Evolutionary conservation across 352 stramenopile species (phyloP).

Genomic region (Globisporangium perplexum): DNA sequence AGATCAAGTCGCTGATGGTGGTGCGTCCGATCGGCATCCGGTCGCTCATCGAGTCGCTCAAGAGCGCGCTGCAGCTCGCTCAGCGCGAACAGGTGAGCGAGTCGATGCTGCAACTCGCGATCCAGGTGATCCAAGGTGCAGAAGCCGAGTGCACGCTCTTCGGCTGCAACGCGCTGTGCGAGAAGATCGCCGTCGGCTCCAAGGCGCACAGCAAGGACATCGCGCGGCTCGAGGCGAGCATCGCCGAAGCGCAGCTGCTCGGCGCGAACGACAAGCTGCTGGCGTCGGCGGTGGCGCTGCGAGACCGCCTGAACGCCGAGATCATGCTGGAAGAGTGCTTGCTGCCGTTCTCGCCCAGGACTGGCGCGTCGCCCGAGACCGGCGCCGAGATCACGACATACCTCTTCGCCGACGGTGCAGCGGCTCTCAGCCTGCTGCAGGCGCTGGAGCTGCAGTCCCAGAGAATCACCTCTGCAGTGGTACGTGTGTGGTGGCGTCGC

Average conservation of each 20-base stretch:
- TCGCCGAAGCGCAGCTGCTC: slow-evolving; percentile 40
- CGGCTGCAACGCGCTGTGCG: slow-evolving; percentile 57
- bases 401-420: slow-evolving; percentile 44
- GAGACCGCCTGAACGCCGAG: slow-evolving; percentile 59
- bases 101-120: slow-evolving; percentile 46
- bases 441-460: slow-evolving; percentile 59
- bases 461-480: slow-evolving; percentile 43
- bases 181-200: slow-evolving; percentile 50
- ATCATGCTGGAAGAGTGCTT: slow-evolving; percentile 57
- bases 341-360: slow-evolving; percentile 30
- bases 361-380: slow-evolving; percentile 16
- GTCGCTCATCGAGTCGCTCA: slow-evolving; percentile 59
- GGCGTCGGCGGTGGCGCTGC: slow-evolving; percentile 28
- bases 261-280: slow-evolving; percentile 59
- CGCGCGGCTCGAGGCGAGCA: slow-evolving; percentile 53
- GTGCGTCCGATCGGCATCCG: slow-evolving; percentile 67
- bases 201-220: slow-evolving; percentile 51
- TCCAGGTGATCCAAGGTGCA: slow-evolving; percentile 63
- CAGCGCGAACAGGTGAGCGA: slow-evolving; percentile 39
- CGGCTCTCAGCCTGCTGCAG: slow-evolving; percentile 50
- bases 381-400: slow-evolving; percentile 26
- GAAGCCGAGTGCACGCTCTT: slow-evolving; percentile 82
- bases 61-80: slow-evolving; percentile 42
- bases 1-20: slow-evolving; percentile 69
- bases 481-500: slow-evolving; percentile 9